Evolutionary conservation across 106 monocot genomes (phyloP).

Genomic region (Apostasia shenzhenica): DNA sequence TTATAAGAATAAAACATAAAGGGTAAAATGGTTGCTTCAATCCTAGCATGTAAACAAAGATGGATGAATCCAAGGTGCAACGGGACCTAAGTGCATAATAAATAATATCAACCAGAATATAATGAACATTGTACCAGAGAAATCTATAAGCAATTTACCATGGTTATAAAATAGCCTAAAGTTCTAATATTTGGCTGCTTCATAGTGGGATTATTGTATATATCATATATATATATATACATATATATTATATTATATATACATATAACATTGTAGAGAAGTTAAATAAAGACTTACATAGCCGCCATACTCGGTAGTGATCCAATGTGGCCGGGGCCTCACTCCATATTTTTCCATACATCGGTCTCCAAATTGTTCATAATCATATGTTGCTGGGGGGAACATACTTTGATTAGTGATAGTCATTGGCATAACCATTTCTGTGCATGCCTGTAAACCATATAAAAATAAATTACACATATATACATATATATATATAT

Average conservation of each 20-base stretch:
- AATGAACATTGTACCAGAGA: no score
- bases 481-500: not conserved
- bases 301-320: constrained; percentile 84
- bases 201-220: no score
- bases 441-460: constrained; percentile 61
- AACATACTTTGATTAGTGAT: constrained; percentile 73
- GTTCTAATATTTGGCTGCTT: no score
- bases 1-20: no score
- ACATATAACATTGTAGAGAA: not conserved
- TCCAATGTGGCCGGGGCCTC: constrained; percentile 71
- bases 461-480: not conserved
- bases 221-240: no score
- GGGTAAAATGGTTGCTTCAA: no score
- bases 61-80: no score
- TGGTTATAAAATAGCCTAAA: no score
- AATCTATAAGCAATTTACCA: no score
- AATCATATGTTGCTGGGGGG: constrained; percentile 40
- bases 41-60: no score
- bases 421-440: constrained; percentile 94
- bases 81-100: no score
- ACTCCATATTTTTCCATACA: constrained; percentile 50
- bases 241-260: not conserved
- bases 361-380: constrained; percentile 21
- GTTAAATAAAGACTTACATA: constrained; percentile 32
- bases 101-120: no score